Evolutionary conservation across 2,329 filamentous ascomycete genomes (phyloP), one percentile per base, ranked within the genome.

Genomic region (Fusarium scirpi): DNA sequence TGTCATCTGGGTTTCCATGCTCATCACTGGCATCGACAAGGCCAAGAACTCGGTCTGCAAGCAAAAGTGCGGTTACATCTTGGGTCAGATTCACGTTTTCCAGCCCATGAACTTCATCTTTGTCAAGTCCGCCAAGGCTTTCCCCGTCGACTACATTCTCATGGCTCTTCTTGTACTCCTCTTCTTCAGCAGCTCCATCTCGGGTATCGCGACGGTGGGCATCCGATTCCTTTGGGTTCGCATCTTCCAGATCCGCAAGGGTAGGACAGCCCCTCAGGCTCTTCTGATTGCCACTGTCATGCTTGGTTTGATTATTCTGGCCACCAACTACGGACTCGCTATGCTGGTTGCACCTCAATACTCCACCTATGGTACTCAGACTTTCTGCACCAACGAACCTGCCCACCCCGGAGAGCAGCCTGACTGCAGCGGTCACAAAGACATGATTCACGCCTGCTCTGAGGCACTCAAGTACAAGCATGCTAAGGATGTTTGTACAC

Each of bases 311-410:
- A 95, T 97, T 71, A 93, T 93, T 4, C 84, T 99, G 45, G 96
- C 93, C 34, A 91, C 97, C 80, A 97, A 98, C 82, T 99, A 98
- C 80, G 90, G 93, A 11, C 85, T 98, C 44, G 92, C 93, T 61
- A 97, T 97, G 91, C 86, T 98, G 67, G 90, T 97, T n/a, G 96
- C 94, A 8, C 96, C 96, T 3, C 94, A 98, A 77, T 99, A 99
- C 78, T 90, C 95, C 48, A 97, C 92, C 58, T 99, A 94, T 78
- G 96, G 96, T 52, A 94, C 94, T 0, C 96, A 99, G 80, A 97
- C 92, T 1, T 98, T 94, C 83, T 99, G 96, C 81, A 91, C 94
- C 74, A 89, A 91, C 69, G 85, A 90, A 34, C 86, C 90, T 4
- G 83, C 83, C 40, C 83, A 87, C 61, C 85, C 88, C 0, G 89